These are phyloP conservation scores for Phytophthora nicotianae DNA, from an alignment of 352 stramenopile genomes.

Conservation along the genomic window DNA sequence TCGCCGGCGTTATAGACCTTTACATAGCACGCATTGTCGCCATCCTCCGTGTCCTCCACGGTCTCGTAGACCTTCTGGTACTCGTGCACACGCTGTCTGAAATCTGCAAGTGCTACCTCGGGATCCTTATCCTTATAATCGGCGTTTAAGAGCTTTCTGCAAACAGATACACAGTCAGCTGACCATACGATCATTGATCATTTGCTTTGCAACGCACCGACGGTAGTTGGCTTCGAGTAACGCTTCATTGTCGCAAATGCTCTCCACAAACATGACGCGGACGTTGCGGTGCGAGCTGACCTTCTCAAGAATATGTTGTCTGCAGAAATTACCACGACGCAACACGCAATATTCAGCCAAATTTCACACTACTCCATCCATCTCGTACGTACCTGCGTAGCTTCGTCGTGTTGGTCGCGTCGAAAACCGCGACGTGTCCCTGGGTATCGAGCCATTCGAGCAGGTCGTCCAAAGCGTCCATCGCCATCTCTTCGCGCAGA, in stretches of 20 bases:
- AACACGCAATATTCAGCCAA: slow-evolving; percentile 1
- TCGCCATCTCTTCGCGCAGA: slow-evolving; percentile 90
- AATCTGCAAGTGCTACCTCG: slow-evolving; percentile 89
- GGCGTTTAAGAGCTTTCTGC: slow-evolving; percentile 81
- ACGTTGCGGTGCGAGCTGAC: slow-evolving; percentile 68
- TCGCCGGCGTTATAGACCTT: slow-evolving; percentile 94
- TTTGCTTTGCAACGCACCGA: slow-evolving; percentile 46
- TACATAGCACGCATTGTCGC: slow-evolving; percentile 88
- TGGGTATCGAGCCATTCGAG: slow-evolving; percentile 91
- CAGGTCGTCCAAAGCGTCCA: slow-evolving; percentile 87
- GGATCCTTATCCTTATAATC: slow-evolving; percentile 90
- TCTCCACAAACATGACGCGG: slow-evolving; percentile 95
- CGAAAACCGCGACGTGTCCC: slow-evolving; percentile 94
- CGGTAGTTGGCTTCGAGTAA: slow-evolving; percentile 93
- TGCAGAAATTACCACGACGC: slow-evolving; percentile 18
- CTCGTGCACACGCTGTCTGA: slow-evolving; percentile 87
- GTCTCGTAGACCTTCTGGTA: slow-evolving; percentile 95
- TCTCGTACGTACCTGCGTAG: slow-evolving; percentile 41
- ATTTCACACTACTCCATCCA: slow-evolving; percentile 2
- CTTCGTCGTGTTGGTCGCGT: slow-evolving; percentile 96
- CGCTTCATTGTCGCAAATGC: slow-evolving; percentile 93
- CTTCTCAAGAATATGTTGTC: slow-evolving; percentile 65
- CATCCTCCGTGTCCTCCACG: slow-evolving; percentile 86
- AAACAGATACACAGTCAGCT: slow-evolving; percentile 27
- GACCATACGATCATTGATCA: slow-evolving; percentile 19